Evolutionary conservation across 78 protist genomes (phyloP), one percentile per base, ranked within the genome.

Genomic region (slime mould (Dictyostelium discoideum)): DNA sequence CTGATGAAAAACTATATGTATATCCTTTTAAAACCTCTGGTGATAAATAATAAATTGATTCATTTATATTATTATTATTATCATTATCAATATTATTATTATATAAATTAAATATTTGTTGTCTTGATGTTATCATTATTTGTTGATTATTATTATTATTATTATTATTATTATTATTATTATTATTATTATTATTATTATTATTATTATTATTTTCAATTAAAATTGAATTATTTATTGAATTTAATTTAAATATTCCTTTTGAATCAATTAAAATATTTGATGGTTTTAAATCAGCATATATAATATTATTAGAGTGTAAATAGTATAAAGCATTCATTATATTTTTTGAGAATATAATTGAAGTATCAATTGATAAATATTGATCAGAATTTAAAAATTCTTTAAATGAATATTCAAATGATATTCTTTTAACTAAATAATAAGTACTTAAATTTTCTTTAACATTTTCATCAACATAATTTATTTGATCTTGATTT

Each of bases 21-120:
- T 73, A 73, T 32, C 79, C 79, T 32, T 73, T 73, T 9, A 73
- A 73, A 32, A 73, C 22, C 32, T 73, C 79, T 73, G 79, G 79
- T 73, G 79, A 24, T 14, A 73, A 32, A 73, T 73, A 73, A 29
- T 32, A 73, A 14, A 73, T 73, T 32, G 79, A 73, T 73, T 73
- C 79, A 11, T 69, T 26, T 24, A 69, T 69, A 24, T 11, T 26
- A n/a, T 69, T 69, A 3, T 69, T 26, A 69, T 69, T n/a, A 65
- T 20, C 2, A 65, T 65, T 67, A 63, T 5, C 11, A 50, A 0
- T 50, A 67, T 67, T 67, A 6, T 20, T 67, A 67, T 26, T 26
- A n/a, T 67, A 67, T 67, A 67, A 20, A 67, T 24, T 67, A 20
- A 67, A 20, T 67, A 67, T 67, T 67, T 67, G 76, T 67, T 67